Conservation (phyloP, 2,329 filamentous ascomycete species). For the Fusarium siculi region DNA sequence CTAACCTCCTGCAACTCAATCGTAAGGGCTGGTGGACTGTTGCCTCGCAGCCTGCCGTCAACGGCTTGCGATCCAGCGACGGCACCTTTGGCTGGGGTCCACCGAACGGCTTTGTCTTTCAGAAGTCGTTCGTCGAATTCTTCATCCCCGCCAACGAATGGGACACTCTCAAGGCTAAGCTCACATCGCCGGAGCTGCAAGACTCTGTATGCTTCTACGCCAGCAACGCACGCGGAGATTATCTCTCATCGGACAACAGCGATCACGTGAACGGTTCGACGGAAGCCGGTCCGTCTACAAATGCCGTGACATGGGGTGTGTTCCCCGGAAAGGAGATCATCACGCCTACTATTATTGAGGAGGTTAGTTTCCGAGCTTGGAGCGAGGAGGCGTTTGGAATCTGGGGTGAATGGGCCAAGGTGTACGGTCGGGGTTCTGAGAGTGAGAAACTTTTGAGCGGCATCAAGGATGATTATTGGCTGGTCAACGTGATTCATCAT, state of each 20-base stretch:
- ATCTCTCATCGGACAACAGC: slow-evolving; percentile 73
- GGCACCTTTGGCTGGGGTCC: slow-evolving; percentile 93
- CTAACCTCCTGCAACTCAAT: slow-evolving; percentile 81
- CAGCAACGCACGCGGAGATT: slow-evolving; percentile 80
- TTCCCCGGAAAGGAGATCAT: slow-evolving; percentile 97
- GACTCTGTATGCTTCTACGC: slow-evolving; percentile 88
- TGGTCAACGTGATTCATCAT: slow-evolving; percentile 92
- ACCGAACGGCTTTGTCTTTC: slow-evolving; percentile 91
- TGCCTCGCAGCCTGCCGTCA: slow-evolving; percentile 93
- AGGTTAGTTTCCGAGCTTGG: slow-evolving; percentile 94
- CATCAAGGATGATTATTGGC: slow-evolving; percentile 78
- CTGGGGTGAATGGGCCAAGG: slow-evolving; percentile 91
- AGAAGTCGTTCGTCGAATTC: slow-evolving; percentile 98
- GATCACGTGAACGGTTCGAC: slow-evolving; percentile 45
- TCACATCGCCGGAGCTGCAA: slow-evolving; percentile 67
- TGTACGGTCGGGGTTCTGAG: slow-evolving; percentile 80
- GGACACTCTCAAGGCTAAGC: slow-evolving; percentile 69
- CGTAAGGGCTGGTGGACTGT: slow-evolving; percentile 93
- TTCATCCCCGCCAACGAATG: slow-evolving; percentile 84
- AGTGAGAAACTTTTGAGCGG: slow-evolving; percentile 77
- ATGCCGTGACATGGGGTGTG: slow-evolving; percentile 96
- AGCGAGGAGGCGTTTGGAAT: slow-evolving; percentile 95
- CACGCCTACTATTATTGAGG: slow-evolving; percentile 95
- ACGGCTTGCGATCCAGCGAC: slow-evolving; percentile 81
- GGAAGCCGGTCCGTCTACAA: slow-evolving; percentile 68